Conservation (phyloP, 495 filamentous ascomycete genomes). For the Neurospora sp. region DNA sequence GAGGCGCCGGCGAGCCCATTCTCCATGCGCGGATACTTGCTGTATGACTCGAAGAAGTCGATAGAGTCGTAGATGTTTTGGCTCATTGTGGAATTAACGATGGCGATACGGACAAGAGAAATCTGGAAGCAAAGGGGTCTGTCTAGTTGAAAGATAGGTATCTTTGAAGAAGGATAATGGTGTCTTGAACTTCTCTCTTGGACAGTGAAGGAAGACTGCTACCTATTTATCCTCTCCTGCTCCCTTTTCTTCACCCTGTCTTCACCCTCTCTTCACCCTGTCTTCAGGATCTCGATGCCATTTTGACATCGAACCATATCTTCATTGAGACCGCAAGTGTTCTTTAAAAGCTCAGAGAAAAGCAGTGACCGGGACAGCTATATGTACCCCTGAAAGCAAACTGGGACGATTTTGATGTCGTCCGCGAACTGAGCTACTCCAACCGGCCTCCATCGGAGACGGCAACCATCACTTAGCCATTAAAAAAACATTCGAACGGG, state of each 20-base stretch:
- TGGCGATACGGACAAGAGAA: background rate
- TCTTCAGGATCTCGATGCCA: background rate
- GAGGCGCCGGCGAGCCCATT: conserved; percentile 15
- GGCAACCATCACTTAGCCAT: background rate
- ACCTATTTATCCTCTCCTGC: background rate
- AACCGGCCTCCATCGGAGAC: background rate
- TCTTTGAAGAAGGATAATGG: background rate
- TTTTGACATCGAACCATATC: background rate
- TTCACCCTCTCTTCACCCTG: background rate
- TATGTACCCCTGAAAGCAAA: background rate
- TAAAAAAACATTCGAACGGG: background rate
- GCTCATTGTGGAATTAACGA: conserved; percentile 10
- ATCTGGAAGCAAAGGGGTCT: background rate
- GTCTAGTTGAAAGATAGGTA: background rate
- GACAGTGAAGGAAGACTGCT: background rate
- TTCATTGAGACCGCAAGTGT: background rate
- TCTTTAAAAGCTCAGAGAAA: background rate
- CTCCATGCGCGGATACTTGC: conserved; percentile 18
- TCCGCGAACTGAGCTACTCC: background rate
- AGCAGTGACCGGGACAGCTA: background rate
- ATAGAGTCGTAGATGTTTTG: conserved; percentile 29
- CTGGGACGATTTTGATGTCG: background rate
- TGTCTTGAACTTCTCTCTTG: background rate
- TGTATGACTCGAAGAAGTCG: conserved; percentile 27
- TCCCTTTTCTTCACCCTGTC: background rate